phyloP scores from a whole-genome alignment of 2,329 filamentous ascomycete genomes.

The Dactylellina cionopaga region DNA sequence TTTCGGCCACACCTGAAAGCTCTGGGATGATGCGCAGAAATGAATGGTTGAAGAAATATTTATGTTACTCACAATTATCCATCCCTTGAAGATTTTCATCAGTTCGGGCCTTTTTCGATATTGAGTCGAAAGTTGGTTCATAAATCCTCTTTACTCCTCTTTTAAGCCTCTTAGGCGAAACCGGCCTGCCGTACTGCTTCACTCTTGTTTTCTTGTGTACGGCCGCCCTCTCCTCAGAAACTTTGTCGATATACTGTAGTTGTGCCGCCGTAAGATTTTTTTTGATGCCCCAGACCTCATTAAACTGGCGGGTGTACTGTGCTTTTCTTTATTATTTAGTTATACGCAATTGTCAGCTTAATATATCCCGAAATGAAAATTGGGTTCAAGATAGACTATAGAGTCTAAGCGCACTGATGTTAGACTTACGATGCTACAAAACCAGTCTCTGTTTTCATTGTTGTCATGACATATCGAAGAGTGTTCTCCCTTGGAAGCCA shows the following conservation, averaged over 20 bases:
- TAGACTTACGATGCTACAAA: background rate
- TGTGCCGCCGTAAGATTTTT: conserved; percentile 7
- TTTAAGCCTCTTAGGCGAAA: too few relatives aligned
- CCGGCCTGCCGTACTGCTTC: too few relatives aligned
- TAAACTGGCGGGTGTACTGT: conserved; percentile 13
- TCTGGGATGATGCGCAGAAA: too few relatives aligned
- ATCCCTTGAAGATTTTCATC: too few relatives aligned
- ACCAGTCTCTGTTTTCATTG: background rate
- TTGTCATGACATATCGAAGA: background rate
- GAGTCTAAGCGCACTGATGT: too few relatives aligned
- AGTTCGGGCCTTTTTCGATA: too few relatives aligned
- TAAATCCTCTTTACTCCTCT: too few relatives aligned
- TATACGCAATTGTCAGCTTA: too few relatives aligned
- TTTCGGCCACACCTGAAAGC: too few relatives aligned
- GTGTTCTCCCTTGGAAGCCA: conserved; percentile 1
- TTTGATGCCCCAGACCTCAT: background rate
- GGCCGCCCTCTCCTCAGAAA: background rate
- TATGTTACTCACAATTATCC: too few relatives aligned
- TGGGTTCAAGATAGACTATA: background rate
- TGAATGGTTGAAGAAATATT: too few relatives aligned
- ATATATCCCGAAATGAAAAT: background rate
- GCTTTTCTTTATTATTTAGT: background rate
- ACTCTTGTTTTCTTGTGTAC: background rate
- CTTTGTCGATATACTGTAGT: background rate
- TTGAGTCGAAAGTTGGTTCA: too few relatives aligned